A percentile compares a stretch with the other conserved stretches of the same genome.
Conservation (phyloP, 768 basidiomycete species). For the Fibroporia radiculosa region DNA sequence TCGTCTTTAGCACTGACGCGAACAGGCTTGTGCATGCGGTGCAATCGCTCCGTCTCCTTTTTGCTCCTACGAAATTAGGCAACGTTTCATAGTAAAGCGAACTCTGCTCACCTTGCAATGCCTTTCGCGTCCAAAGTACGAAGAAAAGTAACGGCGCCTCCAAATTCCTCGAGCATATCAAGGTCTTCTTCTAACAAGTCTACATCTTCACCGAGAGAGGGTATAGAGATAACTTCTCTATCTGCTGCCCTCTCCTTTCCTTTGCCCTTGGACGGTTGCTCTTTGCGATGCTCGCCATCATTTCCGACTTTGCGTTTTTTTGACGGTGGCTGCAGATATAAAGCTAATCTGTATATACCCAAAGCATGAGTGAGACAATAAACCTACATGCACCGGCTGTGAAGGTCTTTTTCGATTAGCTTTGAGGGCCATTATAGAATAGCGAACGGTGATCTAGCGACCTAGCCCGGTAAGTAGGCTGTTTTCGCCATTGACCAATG, state of each 20-base stretch:
- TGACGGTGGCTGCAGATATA: conserved; percentile 30
- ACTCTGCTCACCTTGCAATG: conserved; percentile 59
- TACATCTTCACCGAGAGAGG: conserved; percentile 39
- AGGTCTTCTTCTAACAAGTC: conserved; percentile 66
- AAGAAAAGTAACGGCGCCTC: conserved; percentile 59
- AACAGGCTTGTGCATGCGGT: conserved; percentile 54
- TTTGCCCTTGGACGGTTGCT: conserved; percentile 28
- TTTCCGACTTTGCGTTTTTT: conserved; percentile 55
- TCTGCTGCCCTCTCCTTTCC: conserved; percentile 56
- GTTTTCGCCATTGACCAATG: conserved; percentile 2
- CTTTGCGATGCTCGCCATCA: conserved; percentile 17
- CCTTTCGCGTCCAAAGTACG: conserved; percentile 63
- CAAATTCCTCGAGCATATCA: conserved; percentile 58
- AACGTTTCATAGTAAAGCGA: conserved; percentile 1
- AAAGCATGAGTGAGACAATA: neutral
- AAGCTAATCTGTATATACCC: too few relatives aligned
- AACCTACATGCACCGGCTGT: conserved; percentile 23
- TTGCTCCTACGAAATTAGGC: conserved; percentile 61
- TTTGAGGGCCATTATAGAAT: conserved; percentile 14
- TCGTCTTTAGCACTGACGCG: conserved; percentile 40
- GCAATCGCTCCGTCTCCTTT: conserved; percentile 69
- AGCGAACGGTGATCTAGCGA: neutral
- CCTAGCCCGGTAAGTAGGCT: too few relatives aligned
- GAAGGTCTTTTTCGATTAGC: conserved; percentile 24
- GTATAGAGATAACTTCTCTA: conserved; percentile 55